Percentiles rank a stretch among this genome's conserved stretches.
phyloP scores from a whole-genome alignment of 371 early-diverging fungal genomes.

The Mycotypha africana region DNA sequence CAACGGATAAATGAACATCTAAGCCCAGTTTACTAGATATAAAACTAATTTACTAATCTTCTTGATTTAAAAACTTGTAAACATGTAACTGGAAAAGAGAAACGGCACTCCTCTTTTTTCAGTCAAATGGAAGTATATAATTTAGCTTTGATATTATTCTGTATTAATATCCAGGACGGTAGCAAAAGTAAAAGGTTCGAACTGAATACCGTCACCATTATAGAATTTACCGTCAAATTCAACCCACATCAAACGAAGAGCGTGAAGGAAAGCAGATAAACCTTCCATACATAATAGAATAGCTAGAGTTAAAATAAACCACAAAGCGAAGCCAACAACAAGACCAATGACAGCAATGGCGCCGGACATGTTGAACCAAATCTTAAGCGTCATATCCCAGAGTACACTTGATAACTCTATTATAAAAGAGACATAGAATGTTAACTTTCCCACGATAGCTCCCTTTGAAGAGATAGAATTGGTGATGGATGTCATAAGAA shows the following conservation, averaged over 20 bases:
- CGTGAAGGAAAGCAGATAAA: constrained; percentile 97
- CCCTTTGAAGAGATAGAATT: not conserved
- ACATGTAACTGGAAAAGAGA: too few species aligned
- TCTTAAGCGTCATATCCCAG: constrained; percentile 91
- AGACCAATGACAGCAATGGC: constrained; percentile 56
- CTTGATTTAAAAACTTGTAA: too few species aligned
- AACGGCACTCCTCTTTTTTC: too few species aligned
- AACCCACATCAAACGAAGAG: constrained; percentile 99
- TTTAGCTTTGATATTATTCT: too few species aligned
- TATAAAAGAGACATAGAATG: too few species aligned
- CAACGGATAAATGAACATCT: too few species aligned
- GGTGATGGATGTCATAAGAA: not conserved
- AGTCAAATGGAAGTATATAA: too few species aligned
- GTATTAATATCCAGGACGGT: constrained; percentile 1
- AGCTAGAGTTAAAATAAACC: constrained; percentile 79
- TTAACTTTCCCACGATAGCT: not conserved
- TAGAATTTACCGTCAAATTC: constrained; percentile 99
- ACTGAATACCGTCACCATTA: constrained; percentile 37
- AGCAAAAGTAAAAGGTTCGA: constrained; percentile 37
- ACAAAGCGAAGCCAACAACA: constrained; percentile 68
- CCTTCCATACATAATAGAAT: constrained; percentile 98
- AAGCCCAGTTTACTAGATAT: too few species aligned
- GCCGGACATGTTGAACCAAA: constrained; percentile 52
- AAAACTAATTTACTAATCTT: too few species aligned
- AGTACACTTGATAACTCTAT: constrained; percentile 93